Conservation (phyloP, 176 grass and related monocot species). For the Aegilops longissima region DNA sequence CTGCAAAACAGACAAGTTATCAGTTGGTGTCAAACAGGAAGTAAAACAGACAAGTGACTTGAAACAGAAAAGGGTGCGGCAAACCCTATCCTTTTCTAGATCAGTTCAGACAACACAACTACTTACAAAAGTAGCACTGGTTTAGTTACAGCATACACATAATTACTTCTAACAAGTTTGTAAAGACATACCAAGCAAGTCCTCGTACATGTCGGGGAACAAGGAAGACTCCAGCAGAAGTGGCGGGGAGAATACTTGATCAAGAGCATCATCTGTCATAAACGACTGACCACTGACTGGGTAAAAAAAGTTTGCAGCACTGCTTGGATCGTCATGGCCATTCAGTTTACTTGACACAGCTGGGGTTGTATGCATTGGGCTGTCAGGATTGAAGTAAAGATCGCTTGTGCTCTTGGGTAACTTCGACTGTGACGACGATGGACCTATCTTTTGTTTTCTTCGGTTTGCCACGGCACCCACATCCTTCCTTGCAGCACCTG, state of each 20-base stretch:
- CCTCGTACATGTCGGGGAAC: conserved; percentile 78
- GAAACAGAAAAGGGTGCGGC: background rate
- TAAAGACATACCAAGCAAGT: conserved; percentile 82
- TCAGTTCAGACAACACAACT: conserved; percentile 14
- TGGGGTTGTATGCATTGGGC: conserved; percentile 28
- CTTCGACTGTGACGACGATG: conserved; percentile 39
- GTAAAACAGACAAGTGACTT: conserved; percentile 36
- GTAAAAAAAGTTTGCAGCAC: conserved; percentile 14
- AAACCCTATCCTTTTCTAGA: conserved; percentile 27
- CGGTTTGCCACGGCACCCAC: conserved; percentile 46
- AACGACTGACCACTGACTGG: conserved; percentile 46
- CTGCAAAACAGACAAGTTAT: conserved; percentile 55
- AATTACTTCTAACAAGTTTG: conserved; percentile 16
- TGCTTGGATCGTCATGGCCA: conserved; percentile 33
- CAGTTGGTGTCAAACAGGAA: conserved; percentile 3
- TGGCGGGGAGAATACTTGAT: conserved; percentile 95
- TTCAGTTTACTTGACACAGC: conserved; percentile 45
- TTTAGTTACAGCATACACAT: background rate
- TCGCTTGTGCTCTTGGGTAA: conserved; percentile 38
- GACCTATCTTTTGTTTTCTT: conserved; percentile 57
- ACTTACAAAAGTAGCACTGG: background rate
- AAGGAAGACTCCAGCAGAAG: conserved; percentile 77
- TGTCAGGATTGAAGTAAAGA: conserved; percentile 26
- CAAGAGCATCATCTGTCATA: conserved; percentile 74
- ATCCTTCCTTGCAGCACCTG: conserved; percentile 51